Evolutionary conservation across 169 alveolate species (phyloP).

Genomic region (Perkinsus marinus): DNA sequence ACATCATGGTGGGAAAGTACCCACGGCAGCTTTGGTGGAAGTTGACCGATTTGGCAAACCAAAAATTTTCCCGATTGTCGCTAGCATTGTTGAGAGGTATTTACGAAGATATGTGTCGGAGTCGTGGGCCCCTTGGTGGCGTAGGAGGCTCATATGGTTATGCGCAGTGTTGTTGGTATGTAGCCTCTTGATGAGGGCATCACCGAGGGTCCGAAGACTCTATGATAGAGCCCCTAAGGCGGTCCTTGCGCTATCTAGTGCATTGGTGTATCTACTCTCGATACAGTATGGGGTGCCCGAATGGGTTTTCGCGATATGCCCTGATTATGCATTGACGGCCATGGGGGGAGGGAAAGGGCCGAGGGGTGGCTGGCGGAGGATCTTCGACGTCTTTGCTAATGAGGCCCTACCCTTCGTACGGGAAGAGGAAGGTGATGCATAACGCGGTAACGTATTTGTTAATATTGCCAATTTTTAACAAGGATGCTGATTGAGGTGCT

Average conservation of each 20-base stretch:
- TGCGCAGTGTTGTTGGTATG: not conserved
- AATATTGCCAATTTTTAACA: not conserved
- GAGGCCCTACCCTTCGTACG: not conserved
- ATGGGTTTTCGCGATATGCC: not conserved
- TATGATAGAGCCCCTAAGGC: not conserved
- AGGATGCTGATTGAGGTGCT: too few species aligned
- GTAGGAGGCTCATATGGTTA: not conserved
- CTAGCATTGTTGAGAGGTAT: not conserved
- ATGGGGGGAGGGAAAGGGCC: not conserved
- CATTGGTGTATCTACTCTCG: not conserved
- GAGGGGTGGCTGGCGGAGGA: not conserved
- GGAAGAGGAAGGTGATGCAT: not conserved
- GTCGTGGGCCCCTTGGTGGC: not conserved
- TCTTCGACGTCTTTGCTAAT: not conserved
- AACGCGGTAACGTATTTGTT: not conserved
- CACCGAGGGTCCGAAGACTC: not conserved
- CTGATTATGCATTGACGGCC: not conserved
- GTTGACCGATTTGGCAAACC: not conserved
- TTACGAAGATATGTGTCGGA: not conserved
- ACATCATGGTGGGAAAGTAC: not conserved
- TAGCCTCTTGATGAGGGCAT: not conserved
- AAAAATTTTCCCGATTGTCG: not conserved
- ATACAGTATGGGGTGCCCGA: not conserved
- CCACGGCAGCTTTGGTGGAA: not conserved
- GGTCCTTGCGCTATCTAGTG: not conserved